Percentiles rank a stretch among this genome's conserved stretches.
phyloP scores from a whole-genome alignment of 495 filamentous ascomycete species.

The Wilcoxina mikolae region DNA sequence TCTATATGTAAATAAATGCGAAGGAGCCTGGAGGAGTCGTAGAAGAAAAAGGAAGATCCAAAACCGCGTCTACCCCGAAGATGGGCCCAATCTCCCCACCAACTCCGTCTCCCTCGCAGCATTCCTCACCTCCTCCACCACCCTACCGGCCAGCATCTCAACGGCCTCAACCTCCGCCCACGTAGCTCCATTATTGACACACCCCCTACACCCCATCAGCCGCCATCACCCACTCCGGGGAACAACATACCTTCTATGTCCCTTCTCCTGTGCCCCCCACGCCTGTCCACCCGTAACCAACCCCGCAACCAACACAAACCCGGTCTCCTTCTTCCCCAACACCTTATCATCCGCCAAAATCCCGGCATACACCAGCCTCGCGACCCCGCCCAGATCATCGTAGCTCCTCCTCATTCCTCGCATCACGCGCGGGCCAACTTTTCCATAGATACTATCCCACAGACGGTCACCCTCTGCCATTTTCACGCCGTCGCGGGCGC shows the following conservation, averaged over 20 bases:
- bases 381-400: conserved; percentile 39
- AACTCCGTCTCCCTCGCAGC: conserved; percentile 10
- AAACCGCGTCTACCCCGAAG: too few species aligned
- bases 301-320: conserved; percentile 42
- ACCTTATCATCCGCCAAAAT: conserved; percentile 38
- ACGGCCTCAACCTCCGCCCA: conserved; percentile 40
- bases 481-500: conserved; percentile 31
- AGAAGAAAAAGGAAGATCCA: too few species aligned
- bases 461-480: conserved; percentile 36
- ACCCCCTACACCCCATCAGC: conserved; percentile 35
- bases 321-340: conserved; percentile 36
- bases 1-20: too few species aligned
- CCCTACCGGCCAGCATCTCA: conserved; percentile 29
- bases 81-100: not conserved
- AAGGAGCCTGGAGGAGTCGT: too few species aligned
- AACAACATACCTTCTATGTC: conserved; percentile 8
- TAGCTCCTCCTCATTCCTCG: conserved; percentile 39
- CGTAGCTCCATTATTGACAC: conserved; percentile 40
- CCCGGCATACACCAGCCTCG: conserved; percentile 40
- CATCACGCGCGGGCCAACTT: conserved; percentile 39
- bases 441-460: conserved; percentile 41
- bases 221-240: not conserved
- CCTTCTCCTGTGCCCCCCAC: not conserved
- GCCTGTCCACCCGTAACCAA: conserved; percentile 40
- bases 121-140: conserved; percentile 10